Conservation (phyloP, 140 eudicot species). For the Ambrosia hybrid region DNA sequence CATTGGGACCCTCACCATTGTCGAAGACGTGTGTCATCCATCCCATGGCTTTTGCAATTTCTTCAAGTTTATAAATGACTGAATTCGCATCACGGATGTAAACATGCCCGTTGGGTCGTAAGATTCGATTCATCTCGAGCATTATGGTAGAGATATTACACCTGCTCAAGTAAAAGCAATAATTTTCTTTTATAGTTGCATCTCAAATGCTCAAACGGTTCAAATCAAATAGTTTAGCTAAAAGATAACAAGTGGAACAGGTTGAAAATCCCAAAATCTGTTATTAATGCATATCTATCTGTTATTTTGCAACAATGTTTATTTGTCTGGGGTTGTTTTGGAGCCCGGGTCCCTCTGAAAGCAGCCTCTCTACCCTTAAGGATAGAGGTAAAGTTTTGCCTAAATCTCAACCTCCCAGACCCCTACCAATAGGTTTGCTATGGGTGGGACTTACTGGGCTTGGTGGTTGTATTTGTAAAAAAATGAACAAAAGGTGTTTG, state of each 20-base stretch:
- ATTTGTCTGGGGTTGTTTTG: too few species aligned
- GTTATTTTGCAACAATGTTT: too few species aligned
- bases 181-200: background rate
- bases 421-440: too few species aligned
- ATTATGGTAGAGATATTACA: conserved; percentile 72
- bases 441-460: too few species aligned
- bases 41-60: conserved; percentile 71
- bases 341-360: too few species aligned
- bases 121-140: conserved; percentile 80
- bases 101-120: conserved; percentile 75
- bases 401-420: too few species aligned
- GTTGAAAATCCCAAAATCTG: too few species aligned
- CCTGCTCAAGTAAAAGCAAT: conserved; percentile 34
- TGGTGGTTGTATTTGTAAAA: too few species aligned
- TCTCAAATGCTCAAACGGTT: background rate
- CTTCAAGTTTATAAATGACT: conserved; percentile 51
- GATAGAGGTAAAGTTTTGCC: too few species aligned
- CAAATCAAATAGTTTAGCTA: background rate
- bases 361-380: too few species aligned
- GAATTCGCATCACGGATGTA: conserved; percentile 65
- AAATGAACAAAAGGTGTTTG: too few species aligned
- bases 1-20: conserved; percentile 75
- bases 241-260: background rate
- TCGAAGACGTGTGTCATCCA: conserved; percentile 58
- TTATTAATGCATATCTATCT: too few species aligned